A percentile compares a stretch with the other conserved stretches of the same genome.
Conservation (phyloP, 768 basidiomycete genomes). For the Suillus variegatus region DNA sequence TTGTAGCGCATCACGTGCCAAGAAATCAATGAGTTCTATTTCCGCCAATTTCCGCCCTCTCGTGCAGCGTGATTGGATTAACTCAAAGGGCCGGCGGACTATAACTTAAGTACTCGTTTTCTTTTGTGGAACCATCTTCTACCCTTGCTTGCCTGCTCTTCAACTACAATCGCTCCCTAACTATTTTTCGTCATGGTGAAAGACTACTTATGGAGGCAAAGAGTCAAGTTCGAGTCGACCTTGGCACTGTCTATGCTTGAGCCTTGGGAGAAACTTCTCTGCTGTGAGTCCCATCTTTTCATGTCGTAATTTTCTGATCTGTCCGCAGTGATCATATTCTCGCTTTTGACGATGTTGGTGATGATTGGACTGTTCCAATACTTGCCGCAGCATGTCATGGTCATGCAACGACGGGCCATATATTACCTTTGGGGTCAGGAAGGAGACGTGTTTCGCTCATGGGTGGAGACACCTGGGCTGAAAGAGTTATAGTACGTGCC, state of each 20-base stretch:
- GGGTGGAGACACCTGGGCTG: constrained; percentile 29
- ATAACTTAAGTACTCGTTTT: not conserved
- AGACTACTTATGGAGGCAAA: constrained; percentile 33
- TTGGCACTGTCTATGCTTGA: constrained; percentile 65
- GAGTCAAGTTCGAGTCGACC: constrained; percentile 48
- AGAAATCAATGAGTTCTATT: constrained; percentile 11
- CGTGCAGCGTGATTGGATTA: not conserved
- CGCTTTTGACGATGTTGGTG: constrained; percentile 45
- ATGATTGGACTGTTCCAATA: constrained; percentile 55
- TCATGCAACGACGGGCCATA: constrained; percentile 53
- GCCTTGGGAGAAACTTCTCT: constrained; percentile 67
- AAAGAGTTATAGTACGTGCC: constrained; percentile 27
- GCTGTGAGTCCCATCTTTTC: constrained; percentile 43
- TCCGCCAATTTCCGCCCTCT: constrained; percentile 6
- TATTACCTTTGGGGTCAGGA: constrained; percentile 70
- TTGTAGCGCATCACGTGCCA: not conserved
- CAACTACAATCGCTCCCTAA: not conserved
- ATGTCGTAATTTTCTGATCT: not conserved
- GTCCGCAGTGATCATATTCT: constrained; percentile 43
- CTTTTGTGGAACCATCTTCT: not conserved
- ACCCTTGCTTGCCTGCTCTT: not conserved
- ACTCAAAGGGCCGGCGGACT: constrained; percentile 1
- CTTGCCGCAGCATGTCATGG: constrained; percentile 57
- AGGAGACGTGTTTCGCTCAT: constrained; percentile 31
- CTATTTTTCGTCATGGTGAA: constrained; percentile 28